phyloP scores from a whole-genome alignment of 1,284 basidiomycete species.

The Puccinia hordei region DNA sequence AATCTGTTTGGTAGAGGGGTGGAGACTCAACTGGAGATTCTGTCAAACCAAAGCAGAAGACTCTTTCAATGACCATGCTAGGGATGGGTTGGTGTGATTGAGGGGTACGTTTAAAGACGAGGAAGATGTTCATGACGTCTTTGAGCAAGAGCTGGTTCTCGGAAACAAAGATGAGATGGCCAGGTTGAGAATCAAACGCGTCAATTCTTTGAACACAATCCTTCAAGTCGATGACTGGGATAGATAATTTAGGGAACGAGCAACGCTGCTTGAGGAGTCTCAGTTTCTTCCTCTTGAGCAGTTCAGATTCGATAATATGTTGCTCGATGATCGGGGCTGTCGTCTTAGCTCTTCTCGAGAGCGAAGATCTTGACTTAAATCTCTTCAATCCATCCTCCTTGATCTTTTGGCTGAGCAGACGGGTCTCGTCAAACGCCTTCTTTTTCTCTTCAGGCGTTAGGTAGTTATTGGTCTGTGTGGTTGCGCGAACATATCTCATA shows the following conservation, averaged over 20 bases:
- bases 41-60: background rate
- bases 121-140: background rate
- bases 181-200: background rate
- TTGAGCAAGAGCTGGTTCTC: background rate
- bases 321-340: background rate
- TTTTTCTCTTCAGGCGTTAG: background rate
- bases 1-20: background rate
- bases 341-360: background rate
- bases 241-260: background rate
- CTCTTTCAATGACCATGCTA: background rate
- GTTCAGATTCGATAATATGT: background rate
- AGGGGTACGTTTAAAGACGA: constrained; percentile 4
- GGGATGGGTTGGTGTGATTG: background rate
- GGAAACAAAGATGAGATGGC: background rate
- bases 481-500: constrained; percentile 1
- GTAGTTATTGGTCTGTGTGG: background rate
- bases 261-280: background rate
- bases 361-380: constrained; percentile 3
- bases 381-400: background rate
- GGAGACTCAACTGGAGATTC: constrained; percentile 1
- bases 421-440: background rate
- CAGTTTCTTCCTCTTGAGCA: background rate
- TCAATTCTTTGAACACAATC: constrained; percentile 8
- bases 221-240: background rate
- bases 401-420: background rate